Percentiles rank a stretch among this genome's conserved stretches.
Conservation (phyloP, 75 land plant species). For the Selaginella tamariscina region DNA sequence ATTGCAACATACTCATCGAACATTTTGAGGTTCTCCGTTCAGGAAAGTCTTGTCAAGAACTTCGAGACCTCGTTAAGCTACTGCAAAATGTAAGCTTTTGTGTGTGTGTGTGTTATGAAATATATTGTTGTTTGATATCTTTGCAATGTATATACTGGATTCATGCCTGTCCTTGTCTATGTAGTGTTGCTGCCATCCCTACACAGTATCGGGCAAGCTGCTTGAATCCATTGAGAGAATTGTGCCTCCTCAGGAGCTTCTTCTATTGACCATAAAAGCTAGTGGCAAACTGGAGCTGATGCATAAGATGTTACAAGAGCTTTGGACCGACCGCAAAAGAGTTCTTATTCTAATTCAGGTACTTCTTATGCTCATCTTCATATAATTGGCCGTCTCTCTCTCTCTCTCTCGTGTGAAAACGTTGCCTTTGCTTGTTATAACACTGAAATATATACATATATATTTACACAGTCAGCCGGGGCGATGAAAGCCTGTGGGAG, state of each 20-base stretch:
- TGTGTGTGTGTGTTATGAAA: slow-evolving; percentile 12
- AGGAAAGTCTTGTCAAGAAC: slow-evolving; percentile 25
- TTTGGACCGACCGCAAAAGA: slow-evolving; percentile 13
- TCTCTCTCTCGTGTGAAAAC: too few species aligned
- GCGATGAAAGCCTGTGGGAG: background rate
- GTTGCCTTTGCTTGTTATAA: background rate
- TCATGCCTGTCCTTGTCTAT: too few species aligned
- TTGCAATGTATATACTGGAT: too few species aligned
- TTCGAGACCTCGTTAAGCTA: background rate
- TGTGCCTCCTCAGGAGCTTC: slow-evolving; percentile 25
- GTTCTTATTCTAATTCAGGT: slow-evolving; percentile 12
- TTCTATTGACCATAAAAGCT: slow-evolving; percentile 55
- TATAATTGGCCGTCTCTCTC: too few species aligned
- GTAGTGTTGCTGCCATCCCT: slow-evolving; percentile 93
- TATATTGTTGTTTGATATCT: too few species aligned
- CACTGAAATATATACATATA: background rate
- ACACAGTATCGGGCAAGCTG: slow-evolving; percentile 36
- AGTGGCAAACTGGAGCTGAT: slow-evolving; percentile 78
- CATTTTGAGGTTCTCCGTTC: slow-evolving; percentile 40
- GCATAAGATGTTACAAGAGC: slow-evolving; percentile 38
- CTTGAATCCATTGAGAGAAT: slow-evolving; percentile 29
- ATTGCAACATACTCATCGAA: slow-evolving; percentile 43
- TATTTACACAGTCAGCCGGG: too few species aligned
- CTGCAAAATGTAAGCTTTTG: slow-evolving; percentile 5
- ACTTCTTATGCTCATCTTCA: background rate